phyloP scores from a whole-genome alignment of 129 eudicot species.

The Chrysanthemum makinoi region DNA sequence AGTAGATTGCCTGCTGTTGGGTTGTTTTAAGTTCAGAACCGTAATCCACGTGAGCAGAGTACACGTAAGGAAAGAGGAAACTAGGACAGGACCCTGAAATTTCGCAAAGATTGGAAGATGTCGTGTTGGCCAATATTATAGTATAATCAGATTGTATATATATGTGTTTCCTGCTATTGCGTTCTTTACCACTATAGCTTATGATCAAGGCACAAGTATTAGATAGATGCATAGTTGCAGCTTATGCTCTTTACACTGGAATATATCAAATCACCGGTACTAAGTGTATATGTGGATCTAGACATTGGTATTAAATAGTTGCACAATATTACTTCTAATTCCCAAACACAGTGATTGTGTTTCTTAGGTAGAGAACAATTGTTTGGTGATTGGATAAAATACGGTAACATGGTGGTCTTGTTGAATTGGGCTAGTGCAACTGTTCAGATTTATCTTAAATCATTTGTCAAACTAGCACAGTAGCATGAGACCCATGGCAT shows the following conservation, averaged over 20 bases:
- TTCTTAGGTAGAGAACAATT: background rate
- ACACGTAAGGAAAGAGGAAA: slow-evolving; percentile 9
- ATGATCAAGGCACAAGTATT: background rate
- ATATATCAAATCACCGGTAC: background rate
- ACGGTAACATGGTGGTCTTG: background rate
- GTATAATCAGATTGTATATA: slow-evolving; percentile 10
- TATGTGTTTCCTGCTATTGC: background rate
- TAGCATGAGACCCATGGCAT: background rate
- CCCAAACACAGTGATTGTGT: background rate
- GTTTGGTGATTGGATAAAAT: background rate
- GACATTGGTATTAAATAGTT: background rate
- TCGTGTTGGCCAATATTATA: slow-evolving; percentile 1
- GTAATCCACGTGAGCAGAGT: background rate
- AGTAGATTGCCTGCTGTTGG: slow-evolving; percentile 4
- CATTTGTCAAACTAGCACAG: slow-evolving; percentile 3
- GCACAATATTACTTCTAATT: background rate
- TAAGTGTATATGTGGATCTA: slow-evolving; percentile 12
- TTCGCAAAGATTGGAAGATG: slow-evolving; percentile 4
- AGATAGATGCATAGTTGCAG: background rate
- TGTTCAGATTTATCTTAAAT: background rate
- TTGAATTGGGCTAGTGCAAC: background rate
- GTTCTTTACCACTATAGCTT: background rate
- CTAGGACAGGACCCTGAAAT: background rate
- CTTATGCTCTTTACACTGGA: background rate
- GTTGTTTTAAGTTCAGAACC: slow-evolving; percentile 9